Percentiles rank a stretch among this genome's conserved stretches.
Conservation (phyloP, 148 eudicot species). For the Rhododendron ferrugineum region DNA sequence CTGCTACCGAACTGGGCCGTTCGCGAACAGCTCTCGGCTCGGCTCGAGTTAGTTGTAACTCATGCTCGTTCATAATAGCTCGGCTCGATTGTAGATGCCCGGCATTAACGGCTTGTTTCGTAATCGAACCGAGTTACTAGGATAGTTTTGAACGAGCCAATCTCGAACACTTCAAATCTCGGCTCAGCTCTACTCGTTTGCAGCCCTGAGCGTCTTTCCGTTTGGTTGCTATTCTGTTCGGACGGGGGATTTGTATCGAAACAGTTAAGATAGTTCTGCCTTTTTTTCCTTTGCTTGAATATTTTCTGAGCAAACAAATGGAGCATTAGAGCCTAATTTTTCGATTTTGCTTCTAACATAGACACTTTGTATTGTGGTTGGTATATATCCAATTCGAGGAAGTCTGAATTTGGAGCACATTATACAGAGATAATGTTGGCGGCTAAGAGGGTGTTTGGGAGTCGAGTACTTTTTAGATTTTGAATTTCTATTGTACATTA, state of each 20-base stretch:
- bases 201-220: too few species aligned
- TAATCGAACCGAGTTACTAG: too few species aligned
- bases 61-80: too few species aligned
- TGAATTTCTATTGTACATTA: too few species aligned
- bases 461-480: too few species aligned
- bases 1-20: neutral
- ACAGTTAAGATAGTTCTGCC: neutral
- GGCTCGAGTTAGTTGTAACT: neutral
- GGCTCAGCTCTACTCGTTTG: too few species aligned
- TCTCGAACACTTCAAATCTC: neutral
- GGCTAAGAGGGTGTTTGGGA: neutral
- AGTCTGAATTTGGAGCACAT: neutral
- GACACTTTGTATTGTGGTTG: neutral
- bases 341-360: neutral
- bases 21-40: neutral
- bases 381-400: neutral
- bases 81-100: too few species aligned
- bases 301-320: neutral
- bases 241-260: neutral
- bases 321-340: neutral
- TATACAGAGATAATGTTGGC: neutral
- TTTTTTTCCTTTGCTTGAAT: neutral
- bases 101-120: too few species aligned
- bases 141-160: too few species aligned
- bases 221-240: neutral